Base-by-base conservation (phyloP, 768 basidiomycete genomes). In the Termitomyces sp. region DNA sequence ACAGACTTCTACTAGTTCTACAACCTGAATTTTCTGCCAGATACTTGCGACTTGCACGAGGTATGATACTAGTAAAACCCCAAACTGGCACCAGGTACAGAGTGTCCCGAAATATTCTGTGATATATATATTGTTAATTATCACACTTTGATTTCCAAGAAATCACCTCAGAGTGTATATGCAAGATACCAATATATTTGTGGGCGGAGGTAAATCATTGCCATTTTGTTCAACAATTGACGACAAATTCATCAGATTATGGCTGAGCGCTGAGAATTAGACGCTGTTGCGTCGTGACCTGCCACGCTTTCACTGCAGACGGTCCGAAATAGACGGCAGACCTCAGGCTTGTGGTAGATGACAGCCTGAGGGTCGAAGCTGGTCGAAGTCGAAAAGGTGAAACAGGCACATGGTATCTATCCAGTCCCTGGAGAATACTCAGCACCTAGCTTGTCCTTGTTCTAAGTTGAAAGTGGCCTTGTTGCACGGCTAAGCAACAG, bases 381-480 rank as follows among this genome's bases (percentile, higher is more conserved):
- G 42, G 13, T 36, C 20, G 46, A 40, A 28, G 28, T 28, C 9
- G 24, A 12, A 28, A 8, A 22, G 12, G 28, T 55, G 52, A 63
- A 59, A 56, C 54, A 51, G 40, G 48, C 28, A 49, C 61, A 57
- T 11, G 13, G 51, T 28, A 45, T 16, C 13, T 54, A 16, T 40
- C 16, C 16, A 36, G 45, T 24, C 36, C 22, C n/a, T 52, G 33
- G 7, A 18, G 36, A 42, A 42, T 28, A 28, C 28, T 28, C 4
- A 55, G 35, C 16, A 38, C 45, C 33, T 22, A 51, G 7, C 12
- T 13, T 61, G 65, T 28, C 66, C 67, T 73, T 74, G 71, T 74
- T 74, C 72, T 67, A 61, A 62, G 60, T 18, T 16, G 49, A 12
- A 60, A 39, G 70, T 70, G 69, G 69, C 51, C 32, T 58, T 62